These are phyloP conservation scores for Przewalskia tangutica DNA, from an alignment of 257 asterid genomes.

Conservation along the genomic window DNA sequence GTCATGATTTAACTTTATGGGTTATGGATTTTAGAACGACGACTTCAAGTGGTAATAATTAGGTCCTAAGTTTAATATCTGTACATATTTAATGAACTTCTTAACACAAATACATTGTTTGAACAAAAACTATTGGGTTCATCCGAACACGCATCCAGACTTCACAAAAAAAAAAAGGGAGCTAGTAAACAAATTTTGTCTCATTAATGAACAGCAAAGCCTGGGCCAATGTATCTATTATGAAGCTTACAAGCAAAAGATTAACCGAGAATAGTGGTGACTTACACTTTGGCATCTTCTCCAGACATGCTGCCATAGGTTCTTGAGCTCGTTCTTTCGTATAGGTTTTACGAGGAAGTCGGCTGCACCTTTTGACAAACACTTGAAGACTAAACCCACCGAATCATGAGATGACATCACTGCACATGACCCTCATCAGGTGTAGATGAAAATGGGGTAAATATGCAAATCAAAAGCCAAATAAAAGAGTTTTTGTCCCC, in stretches of 20 bases:
- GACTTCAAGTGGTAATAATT: no score
- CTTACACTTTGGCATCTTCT: conserved; percentile 74
- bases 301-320: conserved; percentile 96
- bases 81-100: no score
- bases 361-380: conserved; percentile 86
- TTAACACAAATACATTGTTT: no score
- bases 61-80: no score
- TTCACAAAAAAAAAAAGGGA: neutral
- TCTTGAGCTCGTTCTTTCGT: conserved; percentile 85
- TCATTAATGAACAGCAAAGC: neutral
- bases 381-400: conserved; percentile 74
- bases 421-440: conserved; percentile 33
- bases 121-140: no score
- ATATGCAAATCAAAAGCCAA: neutral
- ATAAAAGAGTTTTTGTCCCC: neutral
- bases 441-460: conserved; percentile 12
- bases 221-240: neutral
- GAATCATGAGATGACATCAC: conserved; percentile 97
- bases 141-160: no score
- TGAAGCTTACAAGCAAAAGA: neutral
- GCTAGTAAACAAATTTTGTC: neutral
- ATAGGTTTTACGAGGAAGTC: conserved; percentile 86
- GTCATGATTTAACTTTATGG: no score
- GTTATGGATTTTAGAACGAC: no score
- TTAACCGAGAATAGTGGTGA: neutral